Percentiles rank a stretch among this genome's conserved stretches.
Evolutionary conservation across 345 rosid genomes (phyloP).

Genomic region (Xanthoceras sorbifolium): DNA sequence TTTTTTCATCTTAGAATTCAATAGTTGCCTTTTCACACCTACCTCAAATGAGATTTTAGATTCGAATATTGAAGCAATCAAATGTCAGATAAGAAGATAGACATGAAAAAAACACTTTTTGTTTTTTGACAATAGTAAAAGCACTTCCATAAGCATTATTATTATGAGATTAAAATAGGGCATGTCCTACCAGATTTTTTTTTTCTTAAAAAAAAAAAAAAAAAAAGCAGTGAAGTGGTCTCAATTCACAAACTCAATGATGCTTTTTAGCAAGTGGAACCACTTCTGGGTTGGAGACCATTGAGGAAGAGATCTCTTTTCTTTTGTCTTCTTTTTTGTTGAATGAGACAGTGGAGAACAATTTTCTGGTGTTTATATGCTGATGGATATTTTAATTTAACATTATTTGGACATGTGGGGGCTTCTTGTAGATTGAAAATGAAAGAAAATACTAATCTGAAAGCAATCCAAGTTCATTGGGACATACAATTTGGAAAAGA

Average conservation of each 20-base stretch:
- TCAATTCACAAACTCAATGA: conserved; percentile 2
- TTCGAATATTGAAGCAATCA: no score
- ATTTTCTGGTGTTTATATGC: conserved; percentile 20
- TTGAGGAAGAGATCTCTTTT: conserved; percentile 15
- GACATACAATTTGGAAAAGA: background rate
- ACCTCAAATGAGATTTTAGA: no score
- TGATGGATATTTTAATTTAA: conserved; percentile 7
- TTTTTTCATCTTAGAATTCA: no score
- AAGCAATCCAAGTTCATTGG: conserved; percentile 1
- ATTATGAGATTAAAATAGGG: no score
- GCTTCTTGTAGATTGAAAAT: conserved; percentile 19
- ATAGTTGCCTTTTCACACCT: no score
- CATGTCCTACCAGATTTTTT: no score
- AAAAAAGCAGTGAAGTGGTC: no score
- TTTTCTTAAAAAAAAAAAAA: no score
- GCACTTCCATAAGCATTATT: no score
- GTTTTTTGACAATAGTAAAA: no score
- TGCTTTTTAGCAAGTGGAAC: conserved; percentile 28
- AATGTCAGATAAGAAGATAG: no score
- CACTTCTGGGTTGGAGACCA: conserved; percentile 16
- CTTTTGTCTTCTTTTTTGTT: conserved; percentile 1
- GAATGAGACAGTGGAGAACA: conserved; percentile 26
- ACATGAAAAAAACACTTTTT: no score
- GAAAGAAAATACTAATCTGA: background rate
- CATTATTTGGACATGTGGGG: conserved; percentile 28